Conservation (phyloP, 306 rosid species). For the Cicer chorassanicum region DNA sequence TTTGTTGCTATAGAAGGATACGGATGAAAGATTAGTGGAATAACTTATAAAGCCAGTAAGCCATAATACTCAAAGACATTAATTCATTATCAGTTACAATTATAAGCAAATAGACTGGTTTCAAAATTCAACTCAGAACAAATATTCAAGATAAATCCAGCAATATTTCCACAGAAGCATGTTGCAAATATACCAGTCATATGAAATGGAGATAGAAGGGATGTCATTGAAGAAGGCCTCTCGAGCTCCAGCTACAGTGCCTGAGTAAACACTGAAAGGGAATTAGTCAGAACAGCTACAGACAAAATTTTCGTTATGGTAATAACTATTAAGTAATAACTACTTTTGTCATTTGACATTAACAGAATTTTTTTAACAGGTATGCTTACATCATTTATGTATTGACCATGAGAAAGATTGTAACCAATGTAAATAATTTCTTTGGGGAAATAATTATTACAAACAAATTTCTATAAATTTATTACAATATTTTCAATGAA, state of each 20-base stretch:
- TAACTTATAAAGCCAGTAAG: conserved; percentile 8
- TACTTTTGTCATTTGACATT: conserved; percentile 14
- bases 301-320: neutral
- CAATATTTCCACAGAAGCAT: conserved; percentile 14
- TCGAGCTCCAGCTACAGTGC: conserved; percentile 98
- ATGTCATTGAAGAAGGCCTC: conserved; percentile 80
- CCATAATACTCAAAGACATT: conserved; percentile 36
- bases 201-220: conserved; percentile 83
- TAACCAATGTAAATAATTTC: neutral
- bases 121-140: conserved; percentile 14
- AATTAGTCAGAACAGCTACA: conserved; percentile 33
- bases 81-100: conserved; percentile 12
- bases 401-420: neutral
- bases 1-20: conserved; percentile 3
- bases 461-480: too few species aligned
- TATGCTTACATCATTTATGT: conserved; percentile 5
- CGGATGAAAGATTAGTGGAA: conserved; percentile 27
- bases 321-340: conserved; percentile 1
- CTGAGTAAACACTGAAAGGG: conserved; percentile 74
- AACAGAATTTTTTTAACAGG: neutral
- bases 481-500: too few species aligned
- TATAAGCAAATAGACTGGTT: conserved; percentile 30
- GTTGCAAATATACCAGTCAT: conserved; percentile 64
- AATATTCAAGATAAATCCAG: conserved; percentile 21
- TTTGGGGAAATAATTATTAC: neutral